A percentile compares a stretch with the other conserved stretches of the same genome.
phyloP scores from a whole-genome alignment of 257 asterid species.

The Craterostigma plantagineum region DNA sequence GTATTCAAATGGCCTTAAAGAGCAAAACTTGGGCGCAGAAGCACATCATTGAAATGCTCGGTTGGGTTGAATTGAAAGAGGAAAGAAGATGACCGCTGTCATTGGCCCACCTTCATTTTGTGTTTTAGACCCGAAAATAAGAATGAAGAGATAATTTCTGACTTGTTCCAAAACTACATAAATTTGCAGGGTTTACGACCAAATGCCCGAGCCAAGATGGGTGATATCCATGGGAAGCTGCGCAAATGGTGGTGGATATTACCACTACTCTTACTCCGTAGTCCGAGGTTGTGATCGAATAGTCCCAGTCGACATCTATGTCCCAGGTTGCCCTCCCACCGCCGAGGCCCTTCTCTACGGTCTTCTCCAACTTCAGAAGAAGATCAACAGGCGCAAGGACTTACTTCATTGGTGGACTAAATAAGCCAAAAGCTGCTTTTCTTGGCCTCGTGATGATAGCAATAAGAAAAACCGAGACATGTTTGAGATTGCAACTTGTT shows the following conservation, averaged over 20 bases:
- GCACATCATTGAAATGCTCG: no score
- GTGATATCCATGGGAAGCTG: slow-evolving; percentile 75
- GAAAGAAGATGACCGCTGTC: no score
- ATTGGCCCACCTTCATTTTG: no score
- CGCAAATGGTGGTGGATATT: slow-evolving; percentile 4
- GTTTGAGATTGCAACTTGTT: no score
- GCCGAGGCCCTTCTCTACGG: slow-evolving; percentile 3
- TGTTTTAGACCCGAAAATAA: no score
- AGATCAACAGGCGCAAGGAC: slow-evolving; percentile 5
- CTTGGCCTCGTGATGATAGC: no score
- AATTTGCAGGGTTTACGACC: slow-evolving; percentile 78
- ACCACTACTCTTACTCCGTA: slow-evolving; percentile 3
- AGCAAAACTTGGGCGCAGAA: no score
- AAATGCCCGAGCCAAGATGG: slow-evolving; percentile 99
- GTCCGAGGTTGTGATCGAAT: slow-evolving; percentile 3
- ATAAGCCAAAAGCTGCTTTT: neutral
- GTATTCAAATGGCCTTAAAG: no score
- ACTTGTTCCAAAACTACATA: slow-evolving; percentile 10
- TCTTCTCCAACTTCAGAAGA: slow-evolving; percentile 4
- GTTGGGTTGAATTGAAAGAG: no score
- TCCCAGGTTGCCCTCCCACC: slow-evolving; percentile 5
- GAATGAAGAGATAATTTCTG: neutral
- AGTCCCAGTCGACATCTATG: slow-evolving; percentile 4
- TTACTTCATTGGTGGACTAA: slow-evolving; percentile 3
- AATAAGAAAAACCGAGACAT: no score